Evolutionary conservation across 345 rosid species (phyloP).

Genomic region (Excoecaria cochinchinensis): DNA sequence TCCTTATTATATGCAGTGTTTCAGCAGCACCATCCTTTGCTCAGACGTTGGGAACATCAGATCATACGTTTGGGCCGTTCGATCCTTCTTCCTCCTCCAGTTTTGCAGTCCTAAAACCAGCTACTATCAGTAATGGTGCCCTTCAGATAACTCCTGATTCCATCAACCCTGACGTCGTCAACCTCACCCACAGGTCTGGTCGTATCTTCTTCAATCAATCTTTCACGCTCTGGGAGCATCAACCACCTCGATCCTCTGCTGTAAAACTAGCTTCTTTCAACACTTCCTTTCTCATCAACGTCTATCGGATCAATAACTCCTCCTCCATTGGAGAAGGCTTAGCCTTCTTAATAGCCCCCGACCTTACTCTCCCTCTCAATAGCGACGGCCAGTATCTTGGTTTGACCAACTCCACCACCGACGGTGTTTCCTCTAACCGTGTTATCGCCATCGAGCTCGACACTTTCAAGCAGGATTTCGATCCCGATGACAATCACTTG

Average conservation of each 20-base stretch:
- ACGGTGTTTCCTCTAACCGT: conserved; percentile 37
- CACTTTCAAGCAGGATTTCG: conserved; percentile 44
- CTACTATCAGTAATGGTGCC: conserved; percentile 41
- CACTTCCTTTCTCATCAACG: conserved; percentile 47
- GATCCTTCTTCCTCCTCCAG: conserved; percentile 12
- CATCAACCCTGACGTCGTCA: conserved; percentile 13
- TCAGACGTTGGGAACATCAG: neutral
- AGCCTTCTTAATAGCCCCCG: conserved; percentile 49
- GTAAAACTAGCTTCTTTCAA: conserved; percentile 49
- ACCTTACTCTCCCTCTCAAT: conserved; percentile 26
- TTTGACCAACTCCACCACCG: conserved; percentile 52
- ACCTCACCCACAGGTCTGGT: conserved; percentile 38
- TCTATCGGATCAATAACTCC: conserved; percentile 22
- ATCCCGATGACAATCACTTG: conserved; percentile 49
- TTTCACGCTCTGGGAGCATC: conserved; percentile 40
- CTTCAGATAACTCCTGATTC: conserved; percentile 58
- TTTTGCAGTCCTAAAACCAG: conserved; percentile 17
- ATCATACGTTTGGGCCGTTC: conserved; percentile 36
- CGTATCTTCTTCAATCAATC: conserved; percentile 32
- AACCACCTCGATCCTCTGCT: neutral
- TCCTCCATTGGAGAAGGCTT: conserved; percentile 45
- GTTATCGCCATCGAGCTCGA: conserved; percentile 54
- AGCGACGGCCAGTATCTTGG: conserved; percentile 51
- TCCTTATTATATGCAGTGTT: neutral
- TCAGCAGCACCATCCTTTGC: neutral